These are phyloP conservation scores for Erodium maritimum DNA, from an alignment of 345 rosid genomes.

Conservation along the genomic window DNA sequence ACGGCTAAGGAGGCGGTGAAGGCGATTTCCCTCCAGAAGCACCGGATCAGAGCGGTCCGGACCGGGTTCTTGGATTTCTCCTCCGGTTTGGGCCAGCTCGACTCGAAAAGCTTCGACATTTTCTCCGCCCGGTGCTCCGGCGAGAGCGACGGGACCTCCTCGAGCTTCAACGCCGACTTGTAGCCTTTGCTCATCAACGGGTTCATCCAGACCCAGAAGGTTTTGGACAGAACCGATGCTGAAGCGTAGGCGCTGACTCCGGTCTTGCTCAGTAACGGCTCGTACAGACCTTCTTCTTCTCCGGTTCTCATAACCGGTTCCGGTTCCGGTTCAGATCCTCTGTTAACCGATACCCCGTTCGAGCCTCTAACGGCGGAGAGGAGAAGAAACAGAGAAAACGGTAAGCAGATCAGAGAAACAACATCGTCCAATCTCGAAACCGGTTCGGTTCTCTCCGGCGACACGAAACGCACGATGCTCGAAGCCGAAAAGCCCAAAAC, in stretches of 20 bases:
- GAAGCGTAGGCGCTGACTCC: conserved; percentile 52
- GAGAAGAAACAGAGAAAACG: conserved; percentile 42
- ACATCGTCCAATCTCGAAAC: too few relatives aligned
- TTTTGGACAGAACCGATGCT: conserved; percentile 52
- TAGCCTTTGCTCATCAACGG: conserved; percentile 70
- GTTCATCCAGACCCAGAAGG: conserved; percentile 92
- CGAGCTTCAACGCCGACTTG: conserved; percentile 57
- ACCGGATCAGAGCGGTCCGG: conserved; percentile 48
- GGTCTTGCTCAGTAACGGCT: conserved; percentile 29
- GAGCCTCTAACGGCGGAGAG: conserved; percentile 51
- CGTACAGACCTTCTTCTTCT: conserved; percentile 22
- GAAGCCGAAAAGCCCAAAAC: conserved; percentile 40
- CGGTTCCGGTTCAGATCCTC: too few relatives aligned
- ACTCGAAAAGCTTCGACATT: conserved; percentile 49
- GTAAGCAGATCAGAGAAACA: conserved; percentile 37
- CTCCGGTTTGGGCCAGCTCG: conserved; percentile 63
- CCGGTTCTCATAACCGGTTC: conserved; percentile 13
- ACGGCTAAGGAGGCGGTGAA: conserved; percentile 71
- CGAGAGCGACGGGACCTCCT: conserved; percentile 64
- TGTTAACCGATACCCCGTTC: conserved; percentile 19
- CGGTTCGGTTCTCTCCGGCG: conserved; percentile 19
- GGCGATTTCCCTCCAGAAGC: conserved; percentile 70
- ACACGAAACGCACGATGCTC: conserved; percentile 37
- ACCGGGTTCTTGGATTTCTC: conserved; percentile 60
- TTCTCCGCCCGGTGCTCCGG: conserved; percentile 69